A percentile compares a stretch with the other conserved stretches of the same genome.
phyloP scores from a whole-genome alignment of 495 filamentous ascomycete species.

The Penicillium pancosmium region DNA sequence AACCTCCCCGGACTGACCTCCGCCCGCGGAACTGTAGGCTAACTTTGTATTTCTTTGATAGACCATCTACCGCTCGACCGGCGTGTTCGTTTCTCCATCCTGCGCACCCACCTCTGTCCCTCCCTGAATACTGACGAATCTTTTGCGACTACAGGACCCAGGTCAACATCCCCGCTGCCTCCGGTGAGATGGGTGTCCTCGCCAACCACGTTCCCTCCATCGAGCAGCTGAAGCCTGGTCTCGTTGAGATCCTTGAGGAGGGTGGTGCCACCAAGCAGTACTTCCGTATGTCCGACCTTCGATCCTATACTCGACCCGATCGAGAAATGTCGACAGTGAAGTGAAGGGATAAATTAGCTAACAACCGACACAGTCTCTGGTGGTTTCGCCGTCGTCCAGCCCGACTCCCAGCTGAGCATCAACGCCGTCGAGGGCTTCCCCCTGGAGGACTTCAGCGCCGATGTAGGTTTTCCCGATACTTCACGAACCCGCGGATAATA shows the following conservation, averaged over 20 bases:
- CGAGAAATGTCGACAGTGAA: background rate
- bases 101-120: slow-evolving; percentile 14
- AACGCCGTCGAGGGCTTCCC: slow-evolving; percentile 95
- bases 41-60: slow-evolving; percentile 35
- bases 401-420: slow-evolving; percentile 92
- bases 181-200: slow-evolving; percentile 98
- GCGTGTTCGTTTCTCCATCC: slow-evolving; percentile 59
- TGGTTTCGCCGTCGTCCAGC: slow-evolving; percentile 96
- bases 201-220: slow-evolving; percentile 99
- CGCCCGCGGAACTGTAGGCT: slow-evolving; percentile 21
- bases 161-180: slow-evolving; percentile 98
- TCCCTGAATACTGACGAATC: slow-evolving; percentile 40
- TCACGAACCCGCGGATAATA: slow-evolving; percentile 1
- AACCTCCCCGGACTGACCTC: slow-evolving; percentile 16
- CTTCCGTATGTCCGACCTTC: slow-evolving; percentile 76
- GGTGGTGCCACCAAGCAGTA: slow-evolving; percentile 90
- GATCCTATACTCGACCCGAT: slow-evolving; percentile 6
- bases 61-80: slow-evolving; percentile 74
- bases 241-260: slow-evolving; percentile 96
- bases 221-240: slow-evolving; percentile 95
- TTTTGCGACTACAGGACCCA: slow-evolving; percentile 69
- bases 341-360: slow-evolving; percentile 18
- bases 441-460: slow-evolving; percentile 92
- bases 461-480: slow-evolving; percentile 49
- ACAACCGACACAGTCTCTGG: slow-evolving; percentile 73